phyloP scores from a whole-genome alignment of 75 land plant genomes.

The Picea glauca region DNA sequence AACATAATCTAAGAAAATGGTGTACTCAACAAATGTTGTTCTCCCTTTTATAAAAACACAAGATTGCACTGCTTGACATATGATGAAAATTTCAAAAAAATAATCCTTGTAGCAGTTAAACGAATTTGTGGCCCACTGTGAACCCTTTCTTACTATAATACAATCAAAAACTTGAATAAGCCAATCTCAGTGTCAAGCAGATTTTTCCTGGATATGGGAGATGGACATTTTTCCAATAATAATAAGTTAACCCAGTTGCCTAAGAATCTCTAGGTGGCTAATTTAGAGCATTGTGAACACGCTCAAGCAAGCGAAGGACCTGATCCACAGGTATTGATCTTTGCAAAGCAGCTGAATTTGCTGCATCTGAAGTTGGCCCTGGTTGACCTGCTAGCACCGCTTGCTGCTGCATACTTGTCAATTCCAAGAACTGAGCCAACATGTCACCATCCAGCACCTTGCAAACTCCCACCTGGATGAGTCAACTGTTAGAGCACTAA shows the following conservation, averaged over 20 bases:
- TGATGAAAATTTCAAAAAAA: too few relatives aligned
- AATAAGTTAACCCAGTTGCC: not conserved
- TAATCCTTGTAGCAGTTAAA: too few relatives aligned
- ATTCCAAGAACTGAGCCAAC: constrained; percentile 89
- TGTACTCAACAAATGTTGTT: too few relatives aligned
- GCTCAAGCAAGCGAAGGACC: constrained; percentile 84
- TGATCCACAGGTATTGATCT: constrained; percentile 49
- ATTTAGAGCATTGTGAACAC: constrained; percentile 67
- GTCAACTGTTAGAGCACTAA: not conserved
- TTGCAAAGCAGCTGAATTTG: constrained; percentile 16
- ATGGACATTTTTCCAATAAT: not conserved
- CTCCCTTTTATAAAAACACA: too few relatives aligned
- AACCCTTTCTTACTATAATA: not conserved
- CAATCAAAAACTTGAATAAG: not conserved
- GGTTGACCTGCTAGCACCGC: constrained; percentile 45
- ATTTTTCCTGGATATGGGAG: not conserved
- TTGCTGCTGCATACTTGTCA: constrained; percentile 81
- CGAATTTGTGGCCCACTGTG: too few relatives aligned
- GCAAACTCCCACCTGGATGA: constrained; percentile 58
- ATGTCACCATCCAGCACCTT: constrained; percentile 93
- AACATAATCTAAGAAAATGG: too few relatives aligned
- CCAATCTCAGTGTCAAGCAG: not conserved
- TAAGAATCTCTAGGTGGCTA: constrained; percentile 13
- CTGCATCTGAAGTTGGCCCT: constrained; percentile 9
- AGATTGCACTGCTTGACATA: too few relatives aligned